Conservation (phyloP, 805 yeast species). For the Zygosaccharomyces bailii region DNA sequence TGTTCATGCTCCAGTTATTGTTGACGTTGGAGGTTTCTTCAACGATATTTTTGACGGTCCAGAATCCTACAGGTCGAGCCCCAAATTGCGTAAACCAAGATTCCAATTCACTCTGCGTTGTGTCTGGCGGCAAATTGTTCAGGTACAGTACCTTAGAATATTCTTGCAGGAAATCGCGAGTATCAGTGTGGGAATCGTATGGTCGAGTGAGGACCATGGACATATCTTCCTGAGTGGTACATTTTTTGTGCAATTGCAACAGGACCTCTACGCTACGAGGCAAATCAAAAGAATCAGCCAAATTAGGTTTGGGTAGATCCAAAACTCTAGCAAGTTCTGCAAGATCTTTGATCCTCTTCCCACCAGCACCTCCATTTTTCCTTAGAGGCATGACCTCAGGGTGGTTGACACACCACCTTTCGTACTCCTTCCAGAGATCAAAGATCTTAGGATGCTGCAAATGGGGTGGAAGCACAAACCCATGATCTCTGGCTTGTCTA, state of each 20-base stretch:
- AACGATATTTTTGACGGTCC: constrained; percentile 69
- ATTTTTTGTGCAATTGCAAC: constrained; percentile 30
- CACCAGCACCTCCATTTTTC: constrained; percentile 10
- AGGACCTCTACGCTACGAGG: constrained; percentile 29
- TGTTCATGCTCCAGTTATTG: constrained; percentile 27
- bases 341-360: constrained; percentile 10
- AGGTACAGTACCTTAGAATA: constrained; percentile 74
- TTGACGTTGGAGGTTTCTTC: constrained; percentile 28
- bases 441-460: constrained; percentile 73
- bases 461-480: constrained; percentile 66
- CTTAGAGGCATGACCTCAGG: constrained; percentile 36
- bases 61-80: constrained; percentile 80
- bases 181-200: constrained; percentile 72
- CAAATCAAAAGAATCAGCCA: constrained; percentile 7
- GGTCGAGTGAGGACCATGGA: constrained; percentile 63
- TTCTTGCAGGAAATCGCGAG: constrained; percentile 62
- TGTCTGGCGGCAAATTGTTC: constrained; percentile 77
- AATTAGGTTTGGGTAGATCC: constrained; percentile 5
- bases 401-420: constrained; percentile 64
- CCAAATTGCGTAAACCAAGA: constrained; percentile 89
- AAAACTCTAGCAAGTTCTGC: constrained; percentile 18
- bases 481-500: constrained; percentile 76
- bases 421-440: constrained; percentile 70
- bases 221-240: constrained; percentile 46
- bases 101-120: constrained; percentile 87